Conservation (phyloP, 2,329 filamentous ascomycete genomes). For the Colletotrichum salicis region DNA sequence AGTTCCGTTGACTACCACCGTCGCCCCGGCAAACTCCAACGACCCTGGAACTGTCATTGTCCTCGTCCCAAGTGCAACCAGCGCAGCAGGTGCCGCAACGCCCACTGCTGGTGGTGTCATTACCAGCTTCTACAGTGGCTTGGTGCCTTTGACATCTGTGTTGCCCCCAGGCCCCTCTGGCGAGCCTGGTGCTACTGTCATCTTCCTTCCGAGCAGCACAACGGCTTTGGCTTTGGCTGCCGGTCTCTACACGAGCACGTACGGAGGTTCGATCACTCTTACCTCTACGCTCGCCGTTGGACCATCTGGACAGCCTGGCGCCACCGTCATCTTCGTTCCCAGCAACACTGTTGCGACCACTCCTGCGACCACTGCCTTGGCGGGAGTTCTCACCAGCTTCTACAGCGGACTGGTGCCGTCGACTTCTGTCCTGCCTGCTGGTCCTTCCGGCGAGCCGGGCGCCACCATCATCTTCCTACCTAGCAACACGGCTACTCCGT, state of each 20-base stretch:
- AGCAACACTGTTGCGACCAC: neutral
- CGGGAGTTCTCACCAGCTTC: slow-evolving; percentile 17
- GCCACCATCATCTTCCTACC: slow-evolving; percentile 17
- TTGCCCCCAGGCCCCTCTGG: slow-evolving; percentile 1
- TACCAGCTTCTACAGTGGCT: slow-evolving; percentile 16
- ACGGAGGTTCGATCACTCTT: slow-evolving; percentile 18
- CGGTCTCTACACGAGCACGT: slow-evolving; percentile 25
- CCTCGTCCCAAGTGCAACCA: slow-evolving; percentile 11
- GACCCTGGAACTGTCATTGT: slow-evolving; percentile 25
- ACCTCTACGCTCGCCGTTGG: slow-evolving; percentile 8
- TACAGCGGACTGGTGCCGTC: neutral
- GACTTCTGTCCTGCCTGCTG: neutral
- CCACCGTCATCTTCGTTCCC: slow-evolving; percentile 14
- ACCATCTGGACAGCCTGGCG: neutral
- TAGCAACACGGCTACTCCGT: neutral
- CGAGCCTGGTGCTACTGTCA: slow-evolving; percentile 15
- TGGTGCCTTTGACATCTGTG: slow-evolving; percentile 12
- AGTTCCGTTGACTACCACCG: slow-evolving; percentile 20
- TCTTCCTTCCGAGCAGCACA: slow-evolving; percentile 6
- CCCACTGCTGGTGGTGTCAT: neutral
- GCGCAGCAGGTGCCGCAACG: neutral
- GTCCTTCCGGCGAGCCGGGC: neutral
- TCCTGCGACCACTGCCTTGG: neutral
- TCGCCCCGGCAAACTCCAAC: slow-evolving; percentile 19
- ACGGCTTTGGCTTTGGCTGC: slow-evolving; percentile 7